Evolutionary conservation across 78 protist genomes (phyloP), one percentile per base, ranked within the genome.

Genomic region (Dictyostelium capitatum): DNA sequence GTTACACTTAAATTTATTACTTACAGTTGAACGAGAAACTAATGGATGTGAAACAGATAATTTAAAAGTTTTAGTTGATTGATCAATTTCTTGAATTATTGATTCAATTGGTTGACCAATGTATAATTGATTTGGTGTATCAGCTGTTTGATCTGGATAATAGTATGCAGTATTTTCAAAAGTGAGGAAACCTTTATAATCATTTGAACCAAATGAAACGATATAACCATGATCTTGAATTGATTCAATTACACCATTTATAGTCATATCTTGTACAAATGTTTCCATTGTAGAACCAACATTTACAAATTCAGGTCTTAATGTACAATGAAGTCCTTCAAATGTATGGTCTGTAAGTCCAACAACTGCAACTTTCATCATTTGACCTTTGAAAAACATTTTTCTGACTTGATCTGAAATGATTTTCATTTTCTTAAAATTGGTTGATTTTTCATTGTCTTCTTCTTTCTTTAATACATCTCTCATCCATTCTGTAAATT

Each of bases 41-140:
- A 85, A 48, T 47, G 62, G 56, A 50, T 85, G 92, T 17, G 85
- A 64, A 11, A 53, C 78, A 7, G 65, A 30, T 23, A 85, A 37
- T 41, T 54, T 57, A 51, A 85, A 54, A 28, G 67, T 77, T 17
- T 85, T 85, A 9, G 92, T 57, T 4, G 20, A 37, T 23, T 48
- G 41, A 59, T 74, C 75, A 14, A 85, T 77, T 9, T 28, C 46
- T 12, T 10, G 11, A 46, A 85, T 85, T 8, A 48, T 11, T 3
- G 70, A 25, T 62, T 85, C 92, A 23, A 85, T 12, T 23, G 92
- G 82, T 77, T 85, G 92, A 77, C 92, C 92, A 19, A 57, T 14
- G 11, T 9, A 28, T 6, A 85, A 78, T 8, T 41, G 20, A 48
- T 25, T 25, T 41, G 30, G 82, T 0, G 41, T 28, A 11, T 84